Percentiles rank a stretch among this genome's conserved stretches.
phyloP scores from a whole-genome alignment of 1,284 basidiomycete species.

The Exobasidium rhododendri region DNA sequence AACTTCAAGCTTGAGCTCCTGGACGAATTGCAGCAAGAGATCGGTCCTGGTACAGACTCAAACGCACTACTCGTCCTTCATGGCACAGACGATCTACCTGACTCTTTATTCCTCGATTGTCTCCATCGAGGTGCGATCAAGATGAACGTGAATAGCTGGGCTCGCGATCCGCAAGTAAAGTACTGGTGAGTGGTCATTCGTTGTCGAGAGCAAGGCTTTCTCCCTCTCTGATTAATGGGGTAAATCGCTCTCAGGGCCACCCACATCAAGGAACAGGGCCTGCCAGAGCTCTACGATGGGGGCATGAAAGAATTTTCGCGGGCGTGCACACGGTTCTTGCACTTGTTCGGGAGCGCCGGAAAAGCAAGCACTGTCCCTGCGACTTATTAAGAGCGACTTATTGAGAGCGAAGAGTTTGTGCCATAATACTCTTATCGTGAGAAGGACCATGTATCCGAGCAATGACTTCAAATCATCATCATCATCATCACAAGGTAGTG shows the following conservation, averaged over 20 bases:
- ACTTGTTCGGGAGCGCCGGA: conserved; percentile 21
- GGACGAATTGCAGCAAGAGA: conserved; percentile 20
- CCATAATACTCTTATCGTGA: no score
- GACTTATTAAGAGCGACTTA: no score
- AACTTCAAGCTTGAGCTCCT: conserved; percentile 26
- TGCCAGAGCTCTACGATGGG: conserved; percentile 29
- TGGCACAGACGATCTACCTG: conserved; percentile 32
- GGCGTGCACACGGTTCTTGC: conserved; percentile 25
- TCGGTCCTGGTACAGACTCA: conserved; percentile 20
- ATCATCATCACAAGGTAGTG: no score
- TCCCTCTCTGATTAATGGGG: not conserved
- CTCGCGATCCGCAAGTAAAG: conserved; percentile 29
- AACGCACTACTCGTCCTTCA: conserved; percentile 27
- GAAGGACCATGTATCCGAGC: no score
- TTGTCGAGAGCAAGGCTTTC: not conserved
- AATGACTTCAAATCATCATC: no score
- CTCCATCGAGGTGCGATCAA: conserved; percentile 22
- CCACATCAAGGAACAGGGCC: conserved; percentile 15
- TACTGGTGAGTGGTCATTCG: conserved; percentile 20
- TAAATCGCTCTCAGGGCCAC: conserved; percentile 3
- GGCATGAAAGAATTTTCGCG: conserved; percentile 24
- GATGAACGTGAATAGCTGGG: conserved; percentile 36
- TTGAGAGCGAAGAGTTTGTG: no score
- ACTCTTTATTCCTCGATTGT: conserved; percentile 26
- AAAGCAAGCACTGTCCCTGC: conserved; percentile 15